A percentile compares a stretch with the other conserved stretches of the same genome.
phyloP scores from a whole-genome alignment of 345 rosid species.

The Eucalyptus camaldulensis region DNA sequence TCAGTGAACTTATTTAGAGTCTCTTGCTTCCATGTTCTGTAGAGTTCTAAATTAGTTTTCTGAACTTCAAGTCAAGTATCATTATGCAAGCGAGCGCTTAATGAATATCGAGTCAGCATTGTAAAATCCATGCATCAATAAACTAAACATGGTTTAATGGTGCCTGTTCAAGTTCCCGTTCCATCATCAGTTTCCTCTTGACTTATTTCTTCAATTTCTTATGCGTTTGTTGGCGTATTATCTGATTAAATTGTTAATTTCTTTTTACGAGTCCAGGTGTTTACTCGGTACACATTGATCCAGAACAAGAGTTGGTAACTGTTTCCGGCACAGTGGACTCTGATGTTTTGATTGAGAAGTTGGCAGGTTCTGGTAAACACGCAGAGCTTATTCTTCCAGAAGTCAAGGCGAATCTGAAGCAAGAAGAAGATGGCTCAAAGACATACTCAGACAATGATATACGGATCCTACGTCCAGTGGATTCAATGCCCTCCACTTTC shows the following conservation, averaged over 20 bases:
- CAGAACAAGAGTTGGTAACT: conserved; percentile 30
- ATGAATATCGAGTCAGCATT: not conserved
- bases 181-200: not conserved
- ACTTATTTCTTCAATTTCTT: not conserved
- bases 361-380: conserved; percentile 42
- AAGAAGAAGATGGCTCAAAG: not conserved
- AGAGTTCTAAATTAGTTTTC: not conserved
- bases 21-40: not conserved
- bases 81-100: not conserved
- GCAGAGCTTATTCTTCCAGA: conserved; percentile 19
- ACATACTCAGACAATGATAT: not conserved
- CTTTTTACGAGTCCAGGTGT: conserved; percentile 29
- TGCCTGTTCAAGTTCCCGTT: not conserved
- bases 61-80: not conserved
- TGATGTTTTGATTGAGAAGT: conserved; percentile 27
- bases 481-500: not conserved
- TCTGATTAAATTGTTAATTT: not conserved
- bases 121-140: not conserved
- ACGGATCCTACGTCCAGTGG: not conserved
- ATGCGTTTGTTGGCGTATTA: not conserved
- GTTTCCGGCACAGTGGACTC: conserved; percentile 52
- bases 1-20: not conserved
- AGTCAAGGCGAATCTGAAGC: not conserved
- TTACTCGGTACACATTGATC: conserved; percentile 40
- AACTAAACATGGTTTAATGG: not conserved